Conservation (phyloP, 495 filamentous ascomycete species). For the Sabuloglossum arenarium region DNA sequence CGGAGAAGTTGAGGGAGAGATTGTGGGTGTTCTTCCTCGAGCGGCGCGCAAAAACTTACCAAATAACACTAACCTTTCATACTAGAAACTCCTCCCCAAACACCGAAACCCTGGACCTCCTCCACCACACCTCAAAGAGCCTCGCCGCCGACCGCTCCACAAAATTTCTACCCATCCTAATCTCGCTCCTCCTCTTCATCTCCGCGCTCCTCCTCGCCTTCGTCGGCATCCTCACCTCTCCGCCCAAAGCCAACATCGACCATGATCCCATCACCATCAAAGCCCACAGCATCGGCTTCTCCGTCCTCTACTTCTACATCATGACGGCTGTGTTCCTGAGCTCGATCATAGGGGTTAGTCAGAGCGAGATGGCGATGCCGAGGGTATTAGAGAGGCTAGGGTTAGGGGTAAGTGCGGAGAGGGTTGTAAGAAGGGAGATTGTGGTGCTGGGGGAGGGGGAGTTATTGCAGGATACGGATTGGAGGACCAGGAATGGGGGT, state of each 20-base stretch:
- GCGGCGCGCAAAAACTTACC: too few relatives aligned
- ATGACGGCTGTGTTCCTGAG: neutral
- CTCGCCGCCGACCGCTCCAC: neutral
- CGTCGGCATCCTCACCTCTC: neutral
- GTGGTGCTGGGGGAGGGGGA: too few relatives aligned
- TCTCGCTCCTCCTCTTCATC: neutral
- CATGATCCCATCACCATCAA: neutral
- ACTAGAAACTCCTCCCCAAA: too few relatives aligned
- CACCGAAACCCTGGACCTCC: too few relatives aligned
- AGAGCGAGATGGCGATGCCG: neutral
- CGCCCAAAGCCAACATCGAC: neutral
- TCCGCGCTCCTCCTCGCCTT: neutral
- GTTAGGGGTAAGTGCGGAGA: neutral
- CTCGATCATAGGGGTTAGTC: neutral
- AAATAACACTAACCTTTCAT: too few relatives aligned
- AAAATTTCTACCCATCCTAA: neutral
- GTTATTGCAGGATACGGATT: neutral
- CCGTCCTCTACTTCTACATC: neutral
- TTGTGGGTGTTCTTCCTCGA: too few relatives aligned
- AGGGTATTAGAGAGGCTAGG: neutral
- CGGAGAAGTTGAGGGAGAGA: too few relatives aligned
- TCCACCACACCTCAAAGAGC: too few relatives aligned
- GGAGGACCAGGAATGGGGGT: neutral
- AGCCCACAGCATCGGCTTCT: neutral
- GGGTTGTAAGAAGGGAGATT: too few relatives aligned